Evolutionary conservation across 768 basidiomycete genomes (phyloP), one percentile per base, ranked within the genome.

Genomic region (Agrocybe pediades): DNA sequence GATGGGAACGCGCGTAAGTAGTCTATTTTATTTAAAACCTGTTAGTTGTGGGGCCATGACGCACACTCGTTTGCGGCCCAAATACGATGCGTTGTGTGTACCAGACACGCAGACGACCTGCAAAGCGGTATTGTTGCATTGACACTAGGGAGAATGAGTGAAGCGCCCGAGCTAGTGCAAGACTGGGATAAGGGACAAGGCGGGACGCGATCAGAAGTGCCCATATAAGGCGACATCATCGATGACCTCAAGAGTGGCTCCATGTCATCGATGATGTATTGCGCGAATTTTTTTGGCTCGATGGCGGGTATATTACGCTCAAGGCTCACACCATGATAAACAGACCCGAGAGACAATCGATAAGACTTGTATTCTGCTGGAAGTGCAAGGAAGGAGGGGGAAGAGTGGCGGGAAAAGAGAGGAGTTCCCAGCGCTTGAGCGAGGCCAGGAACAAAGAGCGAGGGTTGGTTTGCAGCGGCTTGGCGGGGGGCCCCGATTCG

Each of bases 221-320:
- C 29, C 26, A 47, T 40, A 51, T 41, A 56, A 29, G 13, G 49
- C 39, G 45, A 41, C 53, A 60, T 62, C 63, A 64, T 57, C 55
- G 56, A 64, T 64, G 63, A 64, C 60, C 56, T 62, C 61, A 62
- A 51, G 11, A 40, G 15, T 19, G 21, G 53, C 16, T 20, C 33
- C 16, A 39, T 61, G 54, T 58, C 54, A 50, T 56, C 17, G 36
- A 49, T 53, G 55, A 58, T 62, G 54, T 24, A 42, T 21, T 43
- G 49, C 49, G 45, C 27, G 44, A 51, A 56, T 21, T 15, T 36
- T 36, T 13, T 36, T n/a, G 40, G n/a, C 20, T 25, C 30, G 44
- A 16, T 46, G 48, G 53, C 53, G 42, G 41, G 17, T 29, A 49
- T 48, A 51, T 52, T 45, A 45, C 41, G 17, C 27, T 44, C 39